Percentiles rank a stretch among this genome's conserved stretches.
These are phyloP conservation scores for Gossypium australe DNA, from an alignment of 345 rosid species.

Conservation along the genomic window DNA sequence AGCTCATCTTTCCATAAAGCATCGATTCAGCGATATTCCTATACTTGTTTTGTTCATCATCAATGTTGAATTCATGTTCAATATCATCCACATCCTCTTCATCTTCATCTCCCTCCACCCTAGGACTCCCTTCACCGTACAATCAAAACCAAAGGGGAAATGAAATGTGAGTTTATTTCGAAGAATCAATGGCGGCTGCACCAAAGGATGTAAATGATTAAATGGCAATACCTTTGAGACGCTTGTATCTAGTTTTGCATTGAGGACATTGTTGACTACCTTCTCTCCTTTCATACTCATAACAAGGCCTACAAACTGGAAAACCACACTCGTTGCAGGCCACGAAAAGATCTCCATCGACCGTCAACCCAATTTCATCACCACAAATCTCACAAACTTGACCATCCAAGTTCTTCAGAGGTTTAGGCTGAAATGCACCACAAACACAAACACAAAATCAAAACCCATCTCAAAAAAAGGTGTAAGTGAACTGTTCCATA, in stretches of 20 bases:
- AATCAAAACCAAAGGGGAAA: not conserved
- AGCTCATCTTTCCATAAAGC: slow-evolving; percentile 97
- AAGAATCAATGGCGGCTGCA: slow-evolving; percentile 3
- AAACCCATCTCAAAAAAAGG: not conserved
- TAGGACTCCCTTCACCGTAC: slow-evolving; percentile 55
- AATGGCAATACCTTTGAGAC: slow-evolving; percentile 63
- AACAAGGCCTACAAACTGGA: slow-evolving; percentile 92
- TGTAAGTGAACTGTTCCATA: not conserved
- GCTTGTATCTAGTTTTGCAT: slow-evolving; percentile 93
- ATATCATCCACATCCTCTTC: slow-evolving; percentile 94
- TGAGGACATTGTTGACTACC: slow-evolving; percentile 90
- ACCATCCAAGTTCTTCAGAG: slow-evolving; percentile 83
- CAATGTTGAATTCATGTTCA: slow-evolving; percentile 88
- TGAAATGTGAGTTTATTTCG: not conserved
- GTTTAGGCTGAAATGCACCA: slow-evolving; percentile 59
- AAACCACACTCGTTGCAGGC: slow-evolving; percentile 99
- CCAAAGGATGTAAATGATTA: not conserved
- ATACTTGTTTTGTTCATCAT: slow-evolving; percentile 62
- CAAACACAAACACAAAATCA: not conserved
- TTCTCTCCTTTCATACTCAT: slow-evolving; percentile 94
- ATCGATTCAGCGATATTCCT: slow-evolving; percentile 66
- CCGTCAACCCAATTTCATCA: slow-evolving; percentile 73
- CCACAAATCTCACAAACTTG: slow-evolving; percentile 96
- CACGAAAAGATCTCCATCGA: slow-evolving; percentile 87
- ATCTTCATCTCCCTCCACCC: slow-evolving; percentile 95